phyloP scores from a whole-genome alignment of 2,329 filamentous ascomycete species.

The Fragosphaeria purpurea region DNA sequence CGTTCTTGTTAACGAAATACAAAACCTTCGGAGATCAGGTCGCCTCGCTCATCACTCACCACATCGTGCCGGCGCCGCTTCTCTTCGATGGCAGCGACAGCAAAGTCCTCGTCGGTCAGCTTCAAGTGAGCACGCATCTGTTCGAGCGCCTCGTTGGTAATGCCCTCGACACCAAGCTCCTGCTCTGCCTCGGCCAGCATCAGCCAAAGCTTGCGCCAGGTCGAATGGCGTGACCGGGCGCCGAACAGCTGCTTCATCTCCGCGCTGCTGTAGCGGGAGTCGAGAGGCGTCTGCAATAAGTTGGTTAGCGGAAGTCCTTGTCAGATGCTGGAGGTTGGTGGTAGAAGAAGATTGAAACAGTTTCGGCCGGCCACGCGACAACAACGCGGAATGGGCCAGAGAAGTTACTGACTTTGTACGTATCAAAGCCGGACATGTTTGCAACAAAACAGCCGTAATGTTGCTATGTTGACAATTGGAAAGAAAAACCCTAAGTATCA shows the following conservation, averaged over 20 bases:
- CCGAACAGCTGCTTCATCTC: constrained; percentile 78
- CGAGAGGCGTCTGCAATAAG: constrained; percentile 50
- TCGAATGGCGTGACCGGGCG: constrained; percentile 61
- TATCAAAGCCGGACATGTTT: constrained; percentile 12
- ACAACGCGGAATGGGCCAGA: too few relatives aligned
- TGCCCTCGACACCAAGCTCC: constrained; percentile 63
- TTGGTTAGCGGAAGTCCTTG: background rate
- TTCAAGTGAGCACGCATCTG: constrained; percentile 58
- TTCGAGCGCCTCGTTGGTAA: constrained; percentile 63
- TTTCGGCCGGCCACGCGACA: too few relatives aligned
- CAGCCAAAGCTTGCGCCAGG: constrained; percentile 80
- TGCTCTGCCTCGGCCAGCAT: constrained; percentile 73
- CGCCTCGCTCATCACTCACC: background rate
- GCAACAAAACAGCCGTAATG: background rate
- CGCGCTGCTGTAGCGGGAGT: constrained; percentile 59
- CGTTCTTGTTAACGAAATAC: too few relatives aligned
- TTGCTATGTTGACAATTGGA: too few relatives aligned
- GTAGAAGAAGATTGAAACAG: too few relatives aligned
- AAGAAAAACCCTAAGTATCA: too few relatives aligned
- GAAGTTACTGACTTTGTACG: constrained; percentile 10
- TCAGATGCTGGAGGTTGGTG: too few relatives aligned
- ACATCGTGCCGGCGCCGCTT: constrained; percentile 53
- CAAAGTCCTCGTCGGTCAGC: constrained; percentile 49
- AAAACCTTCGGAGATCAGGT: background rate
- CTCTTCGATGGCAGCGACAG: constrained; percentile 66